Evolutionary conservation across 371 early-diverging fungal species (phyloP).

Genomic region (Basidiobolus meristosporus): DNA sequence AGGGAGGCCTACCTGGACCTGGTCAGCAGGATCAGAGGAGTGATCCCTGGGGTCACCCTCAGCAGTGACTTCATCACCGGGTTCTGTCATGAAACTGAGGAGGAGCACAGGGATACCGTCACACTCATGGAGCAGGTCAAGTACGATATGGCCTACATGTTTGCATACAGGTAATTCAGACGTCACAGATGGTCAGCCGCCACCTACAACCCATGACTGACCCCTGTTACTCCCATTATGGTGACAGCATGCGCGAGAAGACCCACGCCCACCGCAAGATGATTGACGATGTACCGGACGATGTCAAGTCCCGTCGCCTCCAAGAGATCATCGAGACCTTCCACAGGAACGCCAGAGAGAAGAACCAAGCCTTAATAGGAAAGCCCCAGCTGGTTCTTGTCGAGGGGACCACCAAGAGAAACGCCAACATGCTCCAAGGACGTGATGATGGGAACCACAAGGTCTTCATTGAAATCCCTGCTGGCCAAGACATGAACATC

Average conservation of each 20-base stretch:
- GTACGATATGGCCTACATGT: conserved; percentile 66
- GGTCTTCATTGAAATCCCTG: conserved; percentile 17
- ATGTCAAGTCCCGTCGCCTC: conserved; percentile 32
- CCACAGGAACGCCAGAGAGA: conserved; percentile 28
- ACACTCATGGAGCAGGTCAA: conserved; percentile 38
- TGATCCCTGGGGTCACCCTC: conserved; percentile 51
- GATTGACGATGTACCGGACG: conserved; percentile 41
- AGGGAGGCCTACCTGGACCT: conserved; percentile 47
- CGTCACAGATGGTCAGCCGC: too few species aligned
- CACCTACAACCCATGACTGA: too few species aligned
- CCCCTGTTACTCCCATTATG: too few species aligned
- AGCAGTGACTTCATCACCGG: conserved; percentile 62
- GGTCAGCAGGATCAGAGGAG: conserved; percentile 31
- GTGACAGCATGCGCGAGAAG: conserved; percentile 40
- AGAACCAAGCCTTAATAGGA: conserved; percentile 29
- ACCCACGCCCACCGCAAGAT: conserved; percentile 56
- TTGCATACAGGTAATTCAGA: conserved; percentile 38
- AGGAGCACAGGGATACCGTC: conserved; percentile 49
- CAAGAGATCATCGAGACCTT: conserved; percentile 44
- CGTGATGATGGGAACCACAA: conserved; percentile 34
- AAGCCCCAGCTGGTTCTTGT: conserved; percentile 34
- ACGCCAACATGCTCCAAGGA: conserved; percentile 16
- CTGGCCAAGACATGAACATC: conserved; percentile 4
- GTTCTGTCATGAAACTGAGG: conserved; percentile 67
- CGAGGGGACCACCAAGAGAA: conserved; percentile 26